Base-by-base conservation (phyloP, 805 yeast genomes). In the Starmera pachycereana region DNA sequence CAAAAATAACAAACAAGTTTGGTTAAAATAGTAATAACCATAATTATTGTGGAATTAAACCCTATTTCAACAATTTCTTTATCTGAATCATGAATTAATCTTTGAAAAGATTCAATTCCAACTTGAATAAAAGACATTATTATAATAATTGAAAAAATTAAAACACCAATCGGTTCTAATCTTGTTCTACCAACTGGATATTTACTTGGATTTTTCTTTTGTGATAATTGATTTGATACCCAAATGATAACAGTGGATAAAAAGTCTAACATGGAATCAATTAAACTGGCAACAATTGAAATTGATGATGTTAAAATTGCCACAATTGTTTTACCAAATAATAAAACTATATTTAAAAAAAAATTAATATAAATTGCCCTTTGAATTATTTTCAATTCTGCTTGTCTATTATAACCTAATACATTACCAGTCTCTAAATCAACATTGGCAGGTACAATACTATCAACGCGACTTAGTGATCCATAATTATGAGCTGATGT, bases 101-200 rank as follows among this genome's bases (percentile, higher is more conserved):
- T 60, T 41, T 69, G 65, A 25, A 72, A 49, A 1, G 90, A 70
- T 52, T 78, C 84, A 40, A 76, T 72, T 2, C 80, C 82, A 42
- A 83, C 86, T 53, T 82, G 88, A 36, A 78, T 51, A 44, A 83
- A 83, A 4, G 89, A 79, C 18, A 81, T 62, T 22, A 83, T 76
- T 46, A 83, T 83, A 32, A 84, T 66, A 32, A 82, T 68, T 1
- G 87, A 78, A 52, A 83, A 83, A 2, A 83, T 76, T 42, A 84
- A 65, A 13, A 83, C 81, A 0, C 94, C 92, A 41, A 83, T 67
- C 1, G 94, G 94, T 53, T 83, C 92, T 32, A 83, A 62, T 44
- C 88, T 69, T 32, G 77, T 68, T 36, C 84, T 65, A 3, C 94
- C 94, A 19, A 84, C 74, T 0, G 94, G 94, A 49, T 72, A 77